Conservation (phyloP, 345 rosid species). For the Lagerstroemia speciosa region DNA sequence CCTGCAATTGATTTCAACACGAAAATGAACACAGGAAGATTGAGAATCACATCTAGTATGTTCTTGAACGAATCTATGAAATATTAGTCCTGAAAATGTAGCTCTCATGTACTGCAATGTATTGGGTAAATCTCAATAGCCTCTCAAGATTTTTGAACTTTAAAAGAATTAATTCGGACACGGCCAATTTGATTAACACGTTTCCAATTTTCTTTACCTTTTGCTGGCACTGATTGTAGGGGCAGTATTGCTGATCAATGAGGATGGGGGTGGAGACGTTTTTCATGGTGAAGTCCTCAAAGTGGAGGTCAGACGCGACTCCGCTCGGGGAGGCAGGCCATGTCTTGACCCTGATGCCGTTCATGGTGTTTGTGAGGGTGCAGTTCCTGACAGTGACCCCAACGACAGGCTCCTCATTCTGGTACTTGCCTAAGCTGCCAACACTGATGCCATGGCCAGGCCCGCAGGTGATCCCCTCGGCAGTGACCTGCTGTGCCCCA, state of each 20-base stretch:
- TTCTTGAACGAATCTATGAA: not conserved
- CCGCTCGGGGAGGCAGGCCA: conserved; percentile 13
- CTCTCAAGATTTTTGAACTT: not conserved
- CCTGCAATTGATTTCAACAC: not conserved
- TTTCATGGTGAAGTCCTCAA: conserved; percentile 23
- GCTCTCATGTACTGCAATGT: not conserved
- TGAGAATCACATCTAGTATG: not conserved
- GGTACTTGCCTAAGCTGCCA: conserved; percentile 13
- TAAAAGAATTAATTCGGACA: no score
- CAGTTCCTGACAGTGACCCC: conserved; percentile 11
- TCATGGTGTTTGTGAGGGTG: conserved; percentile 3
- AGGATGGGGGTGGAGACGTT: conserved; percentile 25
- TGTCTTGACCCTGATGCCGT: conserved; percentile 14
- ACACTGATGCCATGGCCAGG: conserved; percentile 19
- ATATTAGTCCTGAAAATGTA: not conserved
- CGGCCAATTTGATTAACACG: no score
- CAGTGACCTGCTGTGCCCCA: conserved; percentile 6
- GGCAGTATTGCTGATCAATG: conserved; percentile 31
- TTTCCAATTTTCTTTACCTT: conserved; percentile 2
- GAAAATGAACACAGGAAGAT: no score
- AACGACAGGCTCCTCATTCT: conserved; percentile 5
- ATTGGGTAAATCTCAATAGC: no score
- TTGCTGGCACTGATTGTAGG: conserved; percentile 13
- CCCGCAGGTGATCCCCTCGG: conserved; percentile 8
- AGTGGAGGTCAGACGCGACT: conserved; percentile 25